Evolutionary conservation across 1,284 basidiomycete genomes (phyloP), one percentile per base, ranked within the genome.

Genomic region (Pyrrhoderma noxium): DNA sequence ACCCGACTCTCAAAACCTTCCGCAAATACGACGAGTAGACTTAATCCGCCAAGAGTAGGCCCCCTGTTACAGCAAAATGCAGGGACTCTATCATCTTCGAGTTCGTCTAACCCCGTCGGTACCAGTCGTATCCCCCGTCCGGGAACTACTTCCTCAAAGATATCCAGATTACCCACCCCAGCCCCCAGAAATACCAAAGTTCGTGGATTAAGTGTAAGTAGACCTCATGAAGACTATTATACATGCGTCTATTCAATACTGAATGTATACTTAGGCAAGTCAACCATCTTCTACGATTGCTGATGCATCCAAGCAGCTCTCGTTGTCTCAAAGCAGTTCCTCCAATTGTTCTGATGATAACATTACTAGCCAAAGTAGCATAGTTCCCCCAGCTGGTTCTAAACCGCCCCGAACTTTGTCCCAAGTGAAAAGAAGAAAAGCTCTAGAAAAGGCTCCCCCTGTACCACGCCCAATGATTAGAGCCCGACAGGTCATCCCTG

Each of bases 41-140:
- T 22, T 18, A 27, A 22, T n/a, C 40, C 36, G 39, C 18, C 4
- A 19, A n/a, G 11, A 31, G n/a, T 13, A 11, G 27, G 21, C n/a
- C 18, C 48, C 23, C 21, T 42, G 7, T 21, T 27, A 31, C 41
- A 43, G 36, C 39, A 34, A 8, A 13, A 13, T 36, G 36, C 36
- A 23, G 49, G n/a, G 14, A 21, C 22, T 19, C 11, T 40, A n/a
- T 19, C 27, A 2, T 11, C 40, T 13, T 21, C 34, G 11, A 44
- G 19, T 21, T 13, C 46, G 19, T 18, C 3, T 22, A 37, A 38
- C 52, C 8, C 43, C 13, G 21, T 27, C 18, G 2, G 4, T 40
- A 40, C 38, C 0, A 85, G 85, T 63, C 75, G 73, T 63, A 88
- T 88, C 57, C 85, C 85, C 5, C 70, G 85, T 48, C 79, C 82